These are phyloP conservation scores for Daldinia loculata DNA, from an alignment of 495 filamentous ascomycete species.

Conservation along the genomic window DNA sequence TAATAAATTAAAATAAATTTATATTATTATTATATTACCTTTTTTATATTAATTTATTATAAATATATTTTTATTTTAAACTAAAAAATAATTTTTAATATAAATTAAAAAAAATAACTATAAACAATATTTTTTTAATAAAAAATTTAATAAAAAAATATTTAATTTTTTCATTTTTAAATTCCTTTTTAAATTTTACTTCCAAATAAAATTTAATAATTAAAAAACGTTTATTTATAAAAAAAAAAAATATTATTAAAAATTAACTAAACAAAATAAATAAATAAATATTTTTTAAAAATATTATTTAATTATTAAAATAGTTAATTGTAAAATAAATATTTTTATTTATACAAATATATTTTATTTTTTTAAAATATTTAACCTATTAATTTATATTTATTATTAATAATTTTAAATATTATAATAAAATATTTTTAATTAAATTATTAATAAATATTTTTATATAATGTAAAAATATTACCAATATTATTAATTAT, in stretches of 20 bases:
- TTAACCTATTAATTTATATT: not conserved
- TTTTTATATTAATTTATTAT: not conserved
- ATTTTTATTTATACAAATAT: not conserved
- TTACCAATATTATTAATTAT: not conserved
- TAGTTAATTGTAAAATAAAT: not conserved
- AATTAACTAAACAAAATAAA: not conserved
- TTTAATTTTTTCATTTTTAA: no score
- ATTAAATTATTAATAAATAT: not conserved
- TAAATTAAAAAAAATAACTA: constrained; percentile 1
- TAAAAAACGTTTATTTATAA: not conserved
- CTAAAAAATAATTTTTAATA: not conserved
- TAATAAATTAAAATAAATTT: no score
- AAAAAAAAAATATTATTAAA: not conserved
- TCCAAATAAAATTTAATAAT: not conserved
- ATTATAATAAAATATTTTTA: constrained; percentile 5
- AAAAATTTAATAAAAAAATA: not conserved
- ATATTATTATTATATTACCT: not conserved
- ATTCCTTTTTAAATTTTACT: not conserved
- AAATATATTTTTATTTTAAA: not conserved
- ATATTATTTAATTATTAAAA: not conserved
- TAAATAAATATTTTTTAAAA: not conserved
- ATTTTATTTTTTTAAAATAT: not conserved
- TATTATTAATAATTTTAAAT: not conserved
- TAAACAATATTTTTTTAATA: not conserved
- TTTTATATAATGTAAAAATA: not conserved